Conservation (phyloP, 805 yeast species). For the Cyberlindnera mrakii region DNA sequence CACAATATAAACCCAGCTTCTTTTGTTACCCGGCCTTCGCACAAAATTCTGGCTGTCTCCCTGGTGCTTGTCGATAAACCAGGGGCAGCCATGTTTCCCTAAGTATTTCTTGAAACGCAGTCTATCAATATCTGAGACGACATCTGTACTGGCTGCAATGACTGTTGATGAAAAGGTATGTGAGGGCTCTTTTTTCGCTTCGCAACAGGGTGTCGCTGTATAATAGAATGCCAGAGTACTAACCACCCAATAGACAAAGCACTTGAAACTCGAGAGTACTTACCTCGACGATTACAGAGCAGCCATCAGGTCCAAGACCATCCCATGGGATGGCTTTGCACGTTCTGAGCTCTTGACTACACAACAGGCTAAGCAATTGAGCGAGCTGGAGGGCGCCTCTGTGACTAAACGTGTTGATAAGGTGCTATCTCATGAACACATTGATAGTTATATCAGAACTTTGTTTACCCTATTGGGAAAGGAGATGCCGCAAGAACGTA, state of each 20-base stretch:
- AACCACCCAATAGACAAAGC: conserved; percentile 17
- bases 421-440: conserved; percentile 30
- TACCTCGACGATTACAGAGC: conserved; percentile 59
- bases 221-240: not conserved
- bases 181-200: too few relatives aligned
- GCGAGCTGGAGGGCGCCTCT: conserved; percentile 29
- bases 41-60: too few relatives aligned
- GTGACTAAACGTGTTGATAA: conserved; percentile 33
- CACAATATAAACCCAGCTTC: too few relatives aligned
- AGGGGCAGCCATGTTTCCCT: too few relatives aligned
- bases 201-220: too few relatives aligned
- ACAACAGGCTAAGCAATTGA: conserved; percentile 51
- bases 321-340: conserved; percentile 90
- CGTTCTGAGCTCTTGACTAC: conserved; percentile 62
- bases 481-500: conserved; percentile 47
- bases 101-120: too few relatives aligned
- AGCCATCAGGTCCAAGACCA: conserved; percentile 68
- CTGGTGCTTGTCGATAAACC: too few relatives aligned
- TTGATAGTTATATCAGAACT: conserved; percentile 48
- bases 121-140: too few relatives aligned
- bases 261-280: conserved; percentile 50
- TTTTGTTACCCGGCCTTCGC: too few relatives aligned
- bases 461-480: conserved; percentile 49
- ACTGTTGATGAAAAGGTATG: too few relatives aligned
- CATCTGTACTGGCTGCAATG: too few relatives aligned